Conservation (phyloP, 495 filamentous ascomycete species). For the Annulohypoxylon bovei region DNA sequence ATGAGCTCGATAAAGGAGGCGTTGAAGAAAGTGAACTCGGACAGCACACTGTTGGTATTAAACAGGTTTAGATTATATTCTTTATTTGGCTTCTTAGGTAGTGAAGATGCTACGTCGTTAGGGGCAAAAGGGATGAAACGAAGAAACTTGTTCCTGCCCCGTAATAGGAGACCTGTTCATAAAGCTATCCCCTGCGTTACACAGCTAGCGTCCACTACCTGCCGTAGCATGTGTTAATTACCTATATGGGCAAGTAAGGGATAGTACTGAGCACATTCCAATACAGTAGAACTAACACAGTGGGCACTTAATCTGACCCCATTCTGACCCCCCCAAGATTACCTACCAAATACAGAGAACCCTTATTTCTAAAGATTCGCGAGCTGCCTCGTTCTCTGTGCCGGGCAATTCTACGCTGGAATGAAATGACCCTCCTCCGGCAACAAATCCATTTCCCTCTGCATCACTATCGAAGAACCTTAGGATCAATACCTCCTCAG, state of each 20-base stretch:
- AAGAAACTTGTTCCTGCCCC: no score
- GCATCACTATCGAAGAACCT: constrained; percentile 17
- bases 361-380: constrained; percentile 7
- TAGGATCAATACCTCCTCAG: constrained; percentile 3
- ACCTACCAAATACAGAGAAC: constrained; percentile 15
- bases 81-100: no score
- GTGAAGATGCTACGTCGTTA: no score
- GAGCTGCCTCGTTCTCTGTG: neutral
- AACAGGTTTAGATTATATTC: neutral
- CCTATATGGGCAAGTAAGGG: no score
- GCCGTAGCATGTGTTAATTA: no score
- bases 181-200: no score
- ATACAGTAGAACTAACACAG: no score
- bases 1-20: constrained; percentile 12
- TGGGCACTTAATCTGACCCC: neutral
- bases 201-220: no score
- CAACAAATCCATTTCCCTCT: neutral
- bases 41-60: neutral
- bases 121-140: no score
- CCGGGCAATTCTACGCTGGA: constrained; percentile 18
- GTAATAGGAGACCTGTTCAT: no score
- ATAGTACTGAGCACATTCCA: no score
- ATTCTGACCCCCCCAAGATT: neutral
- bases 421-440: neutral
- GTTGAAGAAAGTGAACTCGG: neutral